Percentiles rank a stretch among this genome's conserved stretches.
Evolutionary conservation across 208 protist genomes (phyloP).

Genomic region (Trypanosoma cruzi): DNA sequence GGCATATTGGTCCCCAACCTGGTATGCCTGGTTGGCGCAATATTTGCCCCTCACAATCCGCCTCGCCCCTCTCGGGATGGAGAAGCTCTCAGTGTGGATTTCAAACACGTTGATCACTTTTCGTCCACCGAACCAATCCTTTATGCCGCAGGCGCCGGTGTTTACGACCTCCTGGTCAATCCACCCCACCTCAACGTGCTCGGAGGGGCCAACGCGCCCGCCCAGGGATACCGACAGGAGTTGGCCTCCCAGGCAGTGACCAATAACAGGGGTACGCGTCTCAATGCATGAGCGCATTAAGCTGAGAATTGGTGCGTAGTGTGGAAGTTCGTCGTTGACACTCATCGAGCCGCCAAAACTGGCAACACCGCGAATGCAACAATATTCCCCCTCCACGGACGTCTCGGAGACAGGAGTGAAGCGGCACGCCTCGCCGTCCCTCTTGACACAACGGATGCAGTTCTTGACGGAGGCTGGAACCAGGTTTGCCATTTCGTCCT

Average conservation of each 20-base stretch:
- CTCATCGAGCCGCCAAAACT: slow-evolving; percentile 37
- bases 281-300: slow-evolving; percentile 30
- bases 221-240: slow-evolving; percentile 5
- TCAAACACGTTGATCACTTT: slow-evolving; percentile 27
- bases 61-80: slow-evolving; percentile 25
- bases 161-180: slow-evolving; percentile 16
- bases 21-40: slow-evolving; percentile 39
- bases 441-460: slow-evolving; percentile 16
- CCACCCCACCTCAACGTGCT: slow-evolving; percentile 30
- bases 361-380: slow-evolving; percentile 26
- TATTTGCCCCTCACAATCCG: slow-evolving; percentile 26
- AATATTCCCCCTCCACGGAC: slow-evolving; percentile 14
- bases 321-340: slow-evolving; percentile 31
- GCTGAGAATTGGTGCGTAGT: slow-evolving; percentile 17
- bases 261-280: slow-evolving; percentile 28
- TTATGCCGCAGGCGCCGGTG: slow-evolving; percentile 12
- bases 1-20: slow-evolving; percentile 35
- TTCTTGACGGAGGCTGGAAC: slow-evolving; percentile 15
- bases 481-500: slow-evolving; percentile 7
- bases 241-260: slow-evolving; percentile 35
- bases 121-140: slow-evolving; percentile 35
- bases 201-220: not conserved
- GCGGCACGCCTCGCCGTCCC: not conserved
- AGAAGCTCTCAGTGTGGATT: slow-evolving; percentile 37
- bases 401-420: slow-evolving; percentile 2